These are phyloP conservation scores for Penicillium daleae DNA, from an alignment of 495 filamentous ascomycete species.

Conservation along the genomic window DNA sequence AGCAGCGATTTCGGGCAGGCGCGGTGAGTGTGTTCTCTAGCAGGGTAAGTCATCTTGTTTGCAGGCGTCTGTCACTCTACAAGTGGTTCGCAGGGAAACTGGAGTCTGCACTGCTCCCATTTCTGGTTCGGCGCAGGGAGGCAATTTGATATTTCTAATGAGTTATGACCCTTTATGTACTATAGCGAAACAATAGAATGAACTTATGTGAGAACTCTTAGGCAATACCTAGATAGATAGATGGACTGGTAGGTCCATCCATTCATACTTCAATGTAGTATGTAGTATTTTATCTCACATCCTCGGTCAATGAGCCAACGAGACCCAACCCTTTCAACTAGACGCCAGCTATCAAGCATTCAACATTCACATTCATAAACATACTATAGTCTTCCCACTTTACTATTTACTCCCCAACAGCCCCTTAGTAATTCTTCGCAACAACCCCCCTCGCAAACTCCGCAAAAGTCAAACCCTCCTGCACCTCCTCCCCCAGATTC, in stretches of 20 bases:
- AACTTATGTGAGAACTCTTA: too few relatives aligned
- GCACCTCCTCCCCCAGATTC: constrained; percentile 84
- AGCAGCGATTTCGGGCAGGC: too few relatives aligned
- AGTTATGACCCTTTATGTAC: neutral
- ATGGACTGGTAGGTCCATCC: neutral
- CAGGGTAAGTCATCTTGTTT: neutral
- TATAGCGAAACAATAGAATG: neutral
- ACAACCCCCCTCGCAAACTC: constrained; percentile 86
- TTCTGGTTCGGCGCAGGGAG: neutral
- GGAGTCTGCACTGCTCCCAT: neutral
- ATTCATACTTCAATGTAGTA: neutral
- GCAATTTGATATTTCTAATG: neutral
- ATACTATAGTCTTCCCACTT: neutral
- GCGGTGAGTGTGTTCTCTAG: neutral
- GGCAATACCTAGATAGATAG: neutral
- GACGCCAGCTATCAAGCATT: neutral
- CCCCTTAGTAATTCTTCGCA: constrained; percentile 66
- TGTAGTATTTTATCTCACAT: too few relatives aligned
- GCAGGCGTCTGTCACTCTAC: neutral
- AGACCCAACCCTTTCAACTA: neutral
- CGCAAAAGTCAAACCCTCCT: constrained; percentile 75
- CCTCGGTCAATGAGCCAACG: neutral
- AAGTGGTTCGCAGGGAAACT: neutral
- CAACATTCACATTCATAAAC: neutral
- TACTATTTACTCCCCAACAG: too few relatives aligned